Evolutionary conservation across 768 basidiomycete genomes (phyloP), one percentile per base, ranked within the genome.

Genomic region (Pleurotus eryngii): DNA sequence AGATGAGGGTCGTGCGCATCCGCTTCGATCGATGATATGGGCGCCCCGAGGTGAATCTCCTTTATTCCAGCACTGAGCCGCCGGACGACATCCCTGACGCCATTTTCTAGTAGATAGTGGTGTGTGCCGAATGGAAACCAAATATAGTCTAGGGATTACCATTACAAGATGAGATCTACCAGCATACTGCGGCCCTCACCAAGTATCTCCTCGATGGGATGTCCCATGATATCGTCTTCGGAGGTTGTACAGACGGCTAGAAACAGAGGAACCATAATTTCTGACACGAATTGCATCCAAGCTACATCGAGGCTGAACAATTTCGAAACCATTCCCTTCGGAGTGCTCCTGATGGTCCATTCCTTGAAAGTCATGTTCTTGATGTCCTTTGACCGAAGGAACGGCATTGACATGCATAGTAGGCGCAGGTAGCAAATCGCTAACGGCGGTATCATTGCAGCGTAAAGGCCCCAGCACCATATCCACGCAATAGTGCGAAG

Each of bases 241-340:
- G 84, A 76, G 3, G 86, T 82, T 0, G 90, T 90, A 57, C 87
- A 87, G 3, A 91, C 83, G 0, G 86, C 87, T 18, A 87, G 87
- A 64, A 89, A 88, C 38, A 91, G 65, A 0, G 88, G 87, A 0
- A 85, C 63, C 45, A 91, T 65, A 0, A 90, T 73, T 18, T 74
- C 74, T 4, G 75, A 67, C 11, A 81, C 73, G 66, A 89, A 89
- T 9, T 71, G 68, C 12, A 60, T 61, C 84, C 86, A 88, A 0
- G 73, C 65, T 9, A 61, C 51, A 59, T 89, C 86, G 54, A 83
- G 63, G 4, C 81, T 80, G 3, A 74, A 63, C 61, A 68, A 71
- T 55, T 70, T 72, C 4, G 77, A 74, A 0, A 85, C 11, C 9
- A 67, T 47, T 27, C 73, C 71, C 3, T 51, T 72, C 3, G 84